A percentile compares a stretch with the other conserved stretches of the same genome.
Evolutionary conservation across 2,329 filamentous ascomycete species (phyloP).

Genomic region (Neoscytalidium dimidiatum): DNA sequence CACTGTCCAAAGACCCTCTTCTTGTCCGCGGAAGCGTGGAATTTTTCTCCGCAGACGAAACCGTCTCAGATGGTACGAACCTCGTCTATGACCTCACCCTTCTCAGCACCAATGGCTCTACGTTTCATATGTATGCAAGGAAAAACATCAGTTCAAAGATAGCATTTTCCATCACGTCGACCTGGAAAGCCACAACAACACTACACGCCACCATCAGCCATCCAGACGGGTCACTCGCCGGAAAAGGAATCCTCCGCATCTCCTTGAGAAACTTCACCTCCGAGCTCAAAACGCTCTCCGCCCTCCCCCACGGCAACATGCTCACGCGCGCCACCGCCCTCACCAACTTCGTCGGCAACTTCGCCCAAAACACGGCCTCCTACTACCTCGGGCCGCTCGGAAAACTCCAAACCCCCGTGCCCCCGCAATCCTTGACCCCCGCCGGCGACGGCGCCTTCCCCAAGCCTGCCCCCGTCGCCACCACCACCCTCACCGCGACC

Average conservation of each 20-base stretch:
- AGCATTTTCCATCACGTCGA: constrained; percentile 54
- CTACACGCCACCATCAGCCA: constrained; percentile 62
- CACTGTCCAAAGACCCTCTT: constrained; percentile 49
- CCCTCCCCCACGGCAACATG: constrained; percentile 47
- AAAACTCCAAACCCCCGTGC: constrained; percentile 59
- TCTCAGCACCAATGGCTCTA: constrained; percentile 54
- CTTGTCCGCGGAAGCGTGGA: constrained; percentile 62
- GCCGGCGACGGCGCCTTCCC: constrained; percentile 50
- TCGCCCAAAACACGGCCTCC: constrained; percentile 55
- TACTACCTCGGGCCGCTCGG: constrained; percentile 59
- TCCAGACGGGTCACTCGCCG: constrained; percentile 49
- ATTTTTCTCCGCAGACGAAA: constrained; percentile 56
- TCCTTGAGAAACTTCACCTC: constrained; percentile 55
- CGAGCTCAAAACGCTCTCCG: constrained; percentile 56
- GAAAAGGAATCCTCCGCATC: constrained; percentile 62
- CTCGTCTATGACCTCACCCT: constrained; percentile 65
- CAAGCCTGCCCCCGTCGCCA: constrained; percentile 49
- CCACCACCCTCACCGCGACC: constrained; percentile 50
- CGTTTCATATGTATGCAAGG: constrained; percentile 62
- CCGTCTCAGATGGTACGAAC: constrained; percentile 59
- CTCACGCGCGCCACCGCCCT: constrained; percentile 27
- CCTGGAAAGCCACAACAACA: constrained; percentile 64
- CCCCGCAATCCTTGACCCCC: constrained; percentile 41
- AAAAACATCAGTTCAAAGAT: constrained; percentile 64
- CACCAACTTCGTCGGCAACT: constrained; percentile 57